phyloP scores from a whole-genome alignment of 2,329 filamentous ascomycete species.

The Myriangium duriaei region DNA sequence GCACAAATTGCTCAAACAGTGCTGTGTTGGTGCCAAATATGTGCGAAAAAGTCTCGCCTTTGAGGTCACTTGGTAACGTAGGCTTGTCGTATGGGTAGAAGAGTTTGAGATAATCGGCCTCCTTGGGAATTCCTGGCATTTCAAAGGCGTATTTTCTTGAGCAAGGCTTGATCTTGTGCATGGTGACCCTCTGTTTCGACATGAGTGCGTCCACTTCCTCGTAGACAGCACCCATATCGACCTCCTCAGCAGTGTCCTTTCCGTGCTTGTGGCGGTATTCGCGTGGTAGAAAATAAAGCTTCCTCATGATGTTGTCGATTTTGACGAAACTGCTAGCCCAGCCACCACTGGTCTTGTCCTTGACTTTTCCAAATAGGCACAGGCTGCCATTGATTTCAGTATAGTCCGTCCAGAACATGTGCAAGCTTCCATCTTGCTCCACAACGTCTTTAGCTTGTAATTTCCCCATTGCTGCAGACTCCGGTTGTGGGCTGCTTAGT shows the following conservation, averaged over 20 bases:
- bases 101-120: constrained; percentile 87
- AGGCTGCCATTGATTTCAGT: constrained; percentile 82
- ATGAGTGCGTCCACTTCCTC: constrained; percentile 79
- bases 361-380: constrained; percentile 90
- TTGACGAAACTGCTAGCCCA: constrained; percentile 94
- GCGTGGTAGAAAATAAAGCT: constrained; percentile 84
- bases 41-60: constrained; percentile 82
- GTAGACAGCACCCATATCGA: constrained; percentile 83
- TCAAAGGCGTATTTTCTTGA: constrained; percentile 94
- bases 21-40: constrained; percentile 90
- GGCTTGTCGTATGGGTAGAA: constrained; percentile 87
- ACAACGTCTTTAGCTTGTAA: constrained; percentile 71
- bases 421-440: constrained; percentile 83
- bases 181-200: constrained; percentile 70
- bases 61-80: constrained; percentile 54
- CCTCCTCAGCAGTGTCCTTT: constrained; percentile 59
- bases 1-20: constrained; percentile 92
- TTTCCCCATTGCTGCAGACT: constrained; percentile 60
- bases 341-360: constrained; percentile 66
- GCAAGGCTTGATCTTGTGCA: constrained; percentile 89
- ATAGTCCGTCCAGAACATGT: constrained; percentile 96
- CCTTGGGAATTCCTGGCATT: constrained; percentile 70
- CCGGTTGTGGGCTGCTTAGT: constrained; percentile 60
- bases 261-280: constrained; percentile 48
- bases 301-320: constrained; percentile 84